Conservation (phyloP, 2,329 filamentous ascomycete species). For the Dothistroma pini region DNA sequence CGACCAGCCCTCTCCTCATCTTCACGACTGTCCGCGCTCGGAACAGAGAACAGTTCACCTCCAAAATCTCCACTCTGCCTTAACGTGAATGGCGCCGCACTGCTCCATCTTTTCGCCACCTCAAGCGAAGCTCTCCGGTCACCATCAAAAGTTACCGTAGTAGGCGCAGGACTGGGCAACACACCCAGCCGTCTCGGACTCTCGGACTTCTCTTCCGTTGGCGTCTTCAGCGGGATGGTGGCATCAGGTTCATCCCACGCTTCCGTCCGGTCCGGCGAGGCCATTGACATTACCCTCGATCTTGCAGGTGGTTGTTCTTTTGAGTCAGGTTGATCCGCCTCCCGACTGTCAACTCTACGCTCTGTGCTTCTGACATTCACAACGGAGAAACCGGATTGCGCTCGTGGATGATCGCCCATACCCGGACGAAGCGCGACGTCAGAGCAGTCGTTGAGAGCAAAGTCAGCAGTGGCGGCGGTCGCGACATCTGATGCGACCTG, state of each 20-base stretch:
- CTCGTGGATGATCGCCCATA: background rate
- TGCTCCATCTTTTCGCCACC: constrained; percentile 12
- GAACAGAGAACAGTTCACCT: constrained; percentile 4
- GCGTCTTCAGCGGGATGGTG: constrained; percentile 17
- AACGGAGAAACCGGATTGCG: background rate
- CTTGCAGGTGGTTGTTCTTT: background rate
- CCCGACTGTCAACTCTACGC: background rate
- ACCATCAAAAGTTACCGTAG: constrained; percentile 19
- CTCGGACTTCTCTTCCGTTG: constrained; percentile 5
- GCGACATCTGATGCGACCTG: background rate
- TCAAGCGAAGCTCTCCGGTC: constrained; percentile 7
- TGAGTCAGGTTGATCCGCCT: background rate
- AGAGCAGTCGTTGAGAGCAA: constrained; percentile 15
- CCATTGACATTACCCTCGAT: constrained; percentile 4
- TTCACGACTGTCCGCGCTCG: constrained; percentile 2
- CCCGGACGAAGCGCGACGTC: constrained; percentile 14
- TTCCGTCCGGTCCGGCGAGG: constrained; percentile 17
- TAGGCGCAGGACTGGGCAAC: constrained; percentile 30
- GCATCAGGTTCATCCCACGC: constrained; percentile 27
- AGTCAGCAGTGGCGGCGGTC: constrained; percentile 1
- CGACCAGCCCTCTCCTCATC: background rate
- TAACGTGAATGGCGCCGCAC: constrained; percentile 1
- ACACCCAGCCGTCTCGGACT: constrained; percentile 25
- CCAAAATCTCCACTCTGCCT: constrained; percentile 1
- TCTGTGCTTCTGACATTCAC: constrained; percentile 2